phyloP scores from a whole-genome alignment of 2,329 filamentous ascomycete genomes.

The Sclerotinia spermophila region DNA sequence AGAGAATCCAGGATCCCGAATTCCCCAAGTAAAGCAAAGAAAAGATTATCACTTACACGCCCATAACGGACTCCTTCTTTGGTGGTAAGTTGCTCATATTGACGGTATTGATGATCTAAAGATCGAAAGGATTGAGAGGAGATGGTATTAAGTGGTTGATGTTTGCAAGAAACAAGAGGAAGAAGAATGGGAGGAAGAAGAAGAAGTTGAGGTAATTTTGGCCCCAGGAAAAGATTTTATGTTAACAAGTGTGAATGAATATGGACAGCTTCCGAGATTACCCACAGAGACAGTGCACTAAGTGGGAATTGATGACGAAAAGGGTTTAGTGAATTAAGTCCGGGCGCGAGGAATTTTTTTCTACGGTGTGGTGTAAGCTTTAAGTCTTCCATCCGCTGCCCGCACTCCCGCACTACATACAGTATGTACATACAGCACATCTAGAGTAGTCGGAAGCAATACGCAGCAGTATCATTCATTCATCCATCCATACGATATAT shows the following conservation, averaged over 20 bases:
- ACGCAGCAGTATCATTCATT: no score
- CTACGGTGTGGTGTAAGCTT: no score
- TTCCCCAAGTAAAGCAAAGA: background rate
- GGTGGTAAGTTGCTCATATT: constrained; percentile 49
- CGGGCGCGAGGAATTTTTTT: constrained; percentile 15
- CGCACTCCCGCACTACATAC: background rate
- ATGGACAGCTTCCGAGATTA: constrained; percentile 24
- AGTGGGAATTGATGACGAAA: background rate
- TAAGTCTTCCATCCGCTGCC: background rate
- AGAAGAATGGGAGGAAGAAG: constrained; percentile 29
- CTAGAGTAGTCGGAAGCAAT: background rate
- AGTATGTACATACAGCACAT: no score
- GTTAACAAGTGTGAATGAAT: constrained; percentile 18
- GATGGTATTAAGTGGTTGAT: constrained; percentile 42
- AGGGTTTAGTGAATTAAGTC: background rate
- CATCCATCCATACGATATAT: no score
- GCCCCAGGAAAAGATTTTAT: constrained; percentile 27
- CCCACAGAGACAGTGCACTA: constrained; percentile 15
- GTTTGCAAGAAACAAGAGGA: constrained; percentile 20
- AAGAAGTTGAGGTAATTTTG: constrained; percentile 24
- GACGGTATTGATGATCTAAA: constrained; percentile 40
- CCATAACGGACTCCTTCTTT: constrained; percentile 57
- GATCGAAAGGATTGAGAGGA: constrained; percentile 54
- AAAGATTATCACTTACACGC: constrained; percentile 55
- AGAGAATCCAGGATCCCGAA: background rate